phyloP scores from a whole-genome alignment of 768 basidiomycete genomes.

The Suillus alpinus region DNA sequence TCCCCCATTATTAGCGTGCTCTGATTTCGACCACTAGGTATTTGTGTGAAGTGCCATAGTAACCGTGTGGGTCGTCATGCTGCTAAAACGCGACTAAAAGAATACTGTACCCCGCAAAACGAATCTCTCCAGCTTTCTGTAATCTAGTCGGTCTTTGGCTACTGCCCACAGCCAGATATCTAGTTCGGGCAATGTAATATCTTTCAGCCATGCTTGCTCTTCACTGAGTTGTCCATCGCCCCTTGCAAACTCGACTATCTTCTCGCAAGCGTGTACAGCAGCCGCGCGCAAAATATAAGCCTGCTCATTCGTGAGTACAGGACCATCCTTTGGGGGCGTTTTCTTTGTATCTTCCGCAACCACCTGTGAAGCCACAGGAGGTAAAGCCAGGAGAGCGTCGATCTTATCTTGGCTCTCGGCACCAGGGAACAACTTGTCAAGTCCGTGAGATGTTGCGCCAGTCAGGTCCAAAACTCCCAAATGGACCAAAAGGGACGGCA shows the following conservation, averaged over 20 bases:
- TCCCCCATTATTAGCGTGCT: background rate
- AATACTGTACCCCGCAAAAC: conserved; percentile 64
- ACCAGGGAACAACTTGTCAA: conserved; percentile 49
- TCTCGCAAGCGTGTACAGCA: conserved; percentile 75
- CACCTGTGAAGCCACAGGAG: conserved; percentile 7
- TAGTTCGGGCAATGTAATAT: conserved; percentile 56
- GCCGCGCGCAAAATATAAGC: conserved; percentile 76
- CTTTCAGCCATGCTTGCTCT: conserved; percentile 48
- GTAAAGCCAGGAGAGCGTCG: conserved; percentile 37
- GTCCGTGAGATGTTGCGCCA: conserved; percentile 33
- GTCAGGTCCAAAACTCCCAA: conserved; percentile 73
- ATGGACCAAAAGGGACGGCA: conserved; percentile 80
- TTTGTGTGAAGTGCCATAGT: background rate
- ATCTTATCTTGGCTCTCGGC: conserved; percentile 40
- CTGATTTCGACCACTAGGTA: background rate
- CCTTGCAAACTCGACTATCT: conserved; percentile 56
- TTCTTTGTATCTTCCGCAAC: conserved; percentile 10
- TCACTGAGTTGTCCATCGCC: conserved; percentile 18
- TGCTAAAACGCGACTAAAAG: conserved; percentile 43
- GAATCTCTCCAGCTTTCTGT: conserved; percentile 63
- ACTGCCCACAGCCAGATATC: conserved; percentile 84
- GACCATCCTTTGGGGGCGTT: conserved; percentile 42
- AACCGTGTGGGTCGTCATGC: background rate
- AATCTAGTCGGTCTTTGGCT: conserved; percentile 75
- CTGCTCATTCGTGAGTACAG: conserved; percentile 55